phyloP scores from a whole-genome alignment of 257 asterid species.

The Jacaranda mimosifolia region DNA sequence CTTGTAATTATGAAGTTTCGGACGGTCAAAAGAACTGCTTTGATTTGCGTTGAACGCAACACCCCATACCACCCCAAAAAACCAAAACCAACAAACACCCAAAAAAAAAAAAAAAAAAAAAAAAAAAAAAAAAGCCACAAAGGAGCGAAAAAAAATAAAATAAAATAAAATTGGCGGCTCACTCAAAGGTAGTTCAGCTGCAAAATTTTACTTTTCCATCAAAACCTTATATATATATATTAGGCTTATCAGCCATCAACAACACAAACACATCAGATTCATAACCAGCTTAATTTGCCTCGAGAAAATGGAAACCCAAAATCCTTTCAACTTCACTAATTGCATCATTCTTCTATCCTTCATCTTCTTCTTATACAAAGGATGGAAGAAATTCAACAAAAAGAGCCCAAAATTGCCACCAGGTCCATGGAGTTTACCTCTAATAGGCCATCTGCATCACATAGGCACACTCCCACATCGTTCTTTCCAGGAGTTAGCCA shows the following conservation, averaged over 20 bases:
- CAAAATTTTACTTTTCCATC: conserved; percentile 14
- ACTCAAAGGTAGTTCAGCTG: background rate
- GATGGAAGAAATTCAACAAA: background rate
- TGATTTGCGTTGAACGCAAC: background rate
- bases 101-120: background rate
- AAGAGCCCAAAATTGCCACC: conserved; percentile 9
- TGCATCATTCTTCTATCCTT: conserved; percentile 4
- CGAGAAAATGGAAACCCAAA: background rate
- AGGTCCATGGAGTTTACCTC: conserved; percentile 1
- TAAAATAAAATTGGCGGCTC: background rate
- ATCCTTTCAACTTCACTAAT: background rate
- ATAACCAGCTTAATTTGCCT: background rate
- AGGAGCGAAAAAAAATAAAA: background rate
- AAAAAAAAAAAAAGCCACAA: background rate
- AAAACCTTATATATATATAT: background rate
- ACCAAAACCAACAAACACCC: no score
- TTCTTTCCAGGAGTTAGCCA: conserved; percentile 19
- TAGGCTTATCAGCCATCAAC: background rate
- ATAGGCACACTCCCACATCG: conserved; percentile 13
- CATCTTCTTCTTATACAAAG: conserved; percentile 13
- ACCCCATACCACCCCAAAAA: no score
- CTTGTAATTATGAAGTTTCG: background rate
- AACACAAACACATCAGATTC: background rate
- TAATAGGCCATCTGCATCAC: conserved; percentile 31
- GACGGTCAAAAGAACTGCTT: background rate